Base-by-base conservation (phyloP, 768 basidiomycete genomes). In the Leccinum truebloodii region DNA sequence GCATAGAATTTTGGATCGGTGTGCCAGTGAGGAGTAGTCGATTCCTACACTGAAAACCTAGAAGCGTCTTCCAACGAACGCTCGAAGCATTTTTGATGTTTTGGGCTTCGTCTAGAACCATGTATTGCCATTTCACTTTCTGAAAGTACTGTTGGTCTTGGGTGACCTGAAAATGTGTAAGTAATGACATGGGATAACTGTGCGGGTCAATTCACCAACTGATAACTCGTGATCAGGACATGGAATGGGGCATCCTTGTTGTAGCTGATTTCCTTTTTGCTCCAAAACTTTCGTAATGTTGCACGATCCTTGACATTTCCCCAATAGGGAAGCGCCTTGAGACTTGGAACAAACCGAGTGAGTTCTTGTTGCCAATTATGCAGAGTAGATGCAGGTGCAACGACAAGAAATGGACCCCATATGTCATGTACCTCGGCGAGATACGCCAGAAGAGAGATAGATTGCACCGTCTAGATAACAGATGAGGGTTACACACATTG, bases 321-420 rank as follows among this genome's bases (percentile, higher is more conserved):
- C 97, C 97, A 99, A 71, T 99, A 98, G 1, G 97, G 97, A 48
- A 99, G 77, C 3, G 95, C 94, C 73, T 98, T 98, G 54, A 99
- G 83, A 57, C 81, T 81, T 26, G 97, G 97, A 5, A 97, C 94
- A 71, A 99, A 99, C 26, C 95, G 89, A 18, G 95, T 92, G 58
- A 99, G 81, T 73, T 99, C 97, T 71, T 98, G 97, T 72, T 98
- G 96, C 97, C 97, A 99, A 70, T 98, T 98, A 75, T 98, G 96
- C 60, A 99, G 80, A 0, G 97, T 99, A 6, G 96, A 97, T 3
- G 94, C 91, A 6, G 97, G 97, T 2, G 97, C 94, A 44, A 99
- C 95, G 53, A 99, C 95, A 22, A 99, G 82, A 81, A 99, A 99
- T 13, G 97, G 97, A 0, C 97, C 97, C 97, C 97, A 99, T 60